Evolutionary conservation across 345 rosid genomes (phyloP).

Genomic region (Kandelia obovata): DNA sequence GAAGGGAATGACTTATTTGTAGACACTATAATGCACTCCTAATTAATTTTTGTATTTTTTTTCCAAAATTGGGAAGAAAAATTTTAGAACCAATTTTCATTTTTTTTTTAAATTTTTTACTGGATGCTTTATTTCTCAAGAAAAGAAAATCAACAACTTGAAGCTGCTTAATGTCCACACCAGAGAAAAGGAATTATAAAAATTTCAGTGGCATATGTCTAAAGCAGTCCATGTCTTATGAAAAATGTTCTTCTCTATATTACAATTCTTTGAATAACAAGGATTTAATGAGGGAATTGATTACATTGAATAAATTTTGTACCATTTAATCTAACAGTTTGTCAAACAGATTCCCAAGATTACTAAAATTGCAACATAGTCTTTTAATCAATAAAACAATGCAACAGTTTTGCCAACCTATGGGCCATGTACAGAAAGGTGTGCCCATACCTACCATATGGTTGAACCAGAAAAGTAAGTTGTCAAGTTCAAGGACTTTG

Average conservation of each 20-base stretch:
- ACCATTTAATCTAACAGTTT: too few relatives aligned
- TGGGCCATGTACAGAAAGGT: slow-evolving; percentile 23
- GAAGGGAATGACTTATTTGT: neutral
- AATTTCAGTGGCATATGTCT: too few relatives aligned
- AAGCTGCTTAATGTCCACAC: too few relatives aligned
- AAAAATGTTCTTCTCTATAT: too few relatives aligned
- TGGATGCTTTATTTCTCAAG: too few relatives aligned
- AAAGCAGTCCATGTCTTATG: too few relatives aligned
- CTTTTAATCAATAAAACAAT: too few relatives aligned
- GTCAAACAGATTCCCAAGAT: too few relatives aligned
- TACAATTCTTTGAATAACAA: too few relatives aligned
- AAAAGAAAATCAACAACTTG: neutral
- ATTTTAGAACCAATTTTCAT: neutral
- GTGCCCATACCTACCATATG: slow-evolving; percentile 26
- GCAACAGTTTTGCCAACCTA: neutral
- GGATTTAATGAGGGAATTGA: too few relatives aligned
- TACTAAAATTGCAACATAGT: too few relatives aligned
- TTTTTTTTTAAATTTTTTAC: neutral
- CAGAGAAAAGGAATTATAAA: neutral
- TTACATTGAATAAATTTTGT: too few relatives aligned
- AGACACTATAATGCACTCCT: slow-evolving; percentile 8
- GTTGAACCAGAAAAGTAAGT: slow-evolving; percentile 15
- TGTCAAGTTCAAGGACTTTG: slow-evolving; percentile 5
- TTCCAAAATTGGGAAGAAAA: slow-evolving; percentile 15
- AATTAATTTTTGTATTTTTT: slow-evolving; percentile 8